phyloP scores from a whole-genome alignment of 192 early-diverging fungal species.

The Dissophora globulifera region DNA sequence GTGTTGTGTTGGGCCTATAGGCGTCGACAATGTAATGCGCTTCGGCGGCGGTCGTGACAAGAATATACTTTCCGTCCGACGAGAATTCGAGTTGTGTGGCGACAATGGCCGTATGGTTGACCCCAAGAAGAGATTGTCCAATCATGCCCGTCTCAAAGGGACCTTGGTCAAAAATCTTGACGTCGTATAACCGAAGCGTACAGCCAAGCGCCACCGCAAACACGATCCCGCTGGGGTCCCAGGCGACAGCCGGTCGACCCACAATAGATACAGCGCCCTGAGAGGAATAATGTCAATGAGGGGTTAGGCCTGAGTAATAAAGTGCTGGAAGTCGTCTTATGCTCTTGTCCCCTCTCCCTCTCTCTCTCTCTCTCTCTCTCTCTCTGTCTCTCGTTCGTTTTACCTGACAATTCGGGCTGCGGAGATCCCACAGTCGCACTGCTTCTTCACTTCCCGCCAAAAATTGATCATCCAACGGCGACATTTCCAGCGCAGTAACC shows the following conservation, averaged over 20 bases:
- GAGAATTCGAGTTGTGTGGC: conserved; percentile 77
- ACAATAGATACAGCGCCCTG: conserved; percentile 54
- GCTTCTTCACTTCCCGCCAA: conserved; percentile 86
- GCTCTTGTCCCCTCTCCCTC: not conserved
- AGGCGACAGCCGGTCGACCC: conserved; percentile 68
- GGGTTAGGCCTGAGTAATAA: not conserved
- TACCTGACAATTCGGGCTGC: conserved; percentile 68
- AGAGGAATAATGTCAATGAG: not conserved
- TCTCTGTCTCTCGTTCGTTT: not conserved
- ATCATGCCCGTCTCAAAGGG: conserved; percentile 56
- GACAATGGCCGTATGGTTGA: conserved; percentile 14
- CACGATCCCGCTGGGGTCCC: conserved; percentile 83
- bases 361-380: no score
- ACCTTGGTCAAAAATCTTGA: conserved; percentile 66
- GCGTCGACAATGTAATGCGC: conserved; percentile 75
- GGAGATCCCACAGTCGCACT: conserved; percentile 89
- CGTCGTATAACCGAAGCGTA: conserved; percentile 77
- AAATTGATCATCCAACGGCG: conserved; percentile 82
- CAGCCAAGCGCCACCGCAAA: conserved; percentile 68
- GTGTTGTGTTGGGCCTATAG: conserved; percentile 59
- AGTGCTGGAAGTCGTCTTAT: no score
- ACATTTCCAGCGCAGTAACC: conserved; percentile 85
- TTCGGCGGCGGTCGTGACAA: conserved; percentile 71
- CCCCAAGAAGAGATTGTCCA: conserved; percentile 10
- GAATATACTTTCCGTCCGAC: conserved; percentile 79